Evolutionary conservation across 1,139 yeast genomes (phyloP).

Genomic region (Wickerhamomyces sp.): DNA sequence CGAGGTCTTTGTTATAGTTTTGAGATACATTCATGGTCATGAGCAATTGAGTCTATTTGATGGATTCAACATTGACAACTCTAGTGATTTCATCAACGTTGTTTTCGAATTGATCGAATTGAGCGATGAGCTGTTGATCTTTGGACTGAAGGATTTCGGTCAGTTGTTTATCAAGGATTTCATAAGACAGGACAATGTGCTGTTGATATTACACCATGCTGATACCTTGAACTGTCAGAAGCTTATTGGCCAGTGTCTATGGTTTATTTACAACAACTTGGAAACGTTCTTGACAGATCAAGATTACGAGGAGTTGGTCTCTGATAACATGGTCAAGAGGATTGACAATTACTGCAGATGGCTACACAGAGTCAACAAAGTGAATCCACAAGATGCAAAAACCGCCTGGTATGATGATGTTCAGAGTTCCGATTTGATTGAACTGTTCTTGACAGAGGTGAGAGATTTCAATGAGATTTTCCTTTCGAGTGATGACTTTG

Average conservation of each 20-base stretch:
- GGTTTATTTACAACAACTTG: conserved; percentile 65
- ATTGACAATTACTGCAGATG: conserved; percentile 29
- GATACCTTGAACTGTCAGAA: conserved; percentile 46
- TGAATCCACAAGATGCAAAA: conserved; percentile 8
- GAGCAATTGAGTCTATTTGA: conserved; percentile 42
- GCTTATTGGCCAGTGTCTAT: conserved; percentile 54
- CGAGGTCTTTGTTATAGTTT: conserved; percentile 44
- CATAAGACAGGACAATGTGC: conserved; percentile 57
- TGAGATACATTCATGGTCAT: conserved; percentile 57
- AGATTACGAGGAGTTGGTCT: conserved; percentile 21
- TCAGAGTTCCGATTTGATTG: conserved; percentile 20
- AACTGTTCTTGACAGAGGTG: conserved; percentile 29
- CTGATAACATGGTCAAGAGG: conserved; percentile 22
- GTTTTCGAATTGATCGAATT: conserved; percentile 56
- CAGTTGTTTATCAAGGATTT: conserved; percentile 59
- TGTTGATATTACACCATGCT: conserved; percentile 51
- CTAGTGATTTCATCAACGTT: conserved; percentile 46
- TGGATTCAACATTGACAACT: conserved; percentile 26
- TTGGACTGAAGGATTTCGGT: conserved; percentile 54
- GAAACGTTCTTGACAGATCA: conserved; percentile 56
- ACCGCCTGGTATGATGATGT: conserved; percentile 27
- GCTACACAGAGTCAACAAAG: conserved; percentile 18
- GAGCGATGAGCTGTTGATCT: conserved; percentile 60
- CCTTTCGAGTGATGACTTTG: conserved; percentile 40
- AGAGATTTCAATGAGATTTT: conserved; percentile 43